These are phyloP conservation scores for Penicillium odoratum DNA, from an alignment of 495 filamentous ascomycete genomes.

Conservation along the genomic window DNA sequence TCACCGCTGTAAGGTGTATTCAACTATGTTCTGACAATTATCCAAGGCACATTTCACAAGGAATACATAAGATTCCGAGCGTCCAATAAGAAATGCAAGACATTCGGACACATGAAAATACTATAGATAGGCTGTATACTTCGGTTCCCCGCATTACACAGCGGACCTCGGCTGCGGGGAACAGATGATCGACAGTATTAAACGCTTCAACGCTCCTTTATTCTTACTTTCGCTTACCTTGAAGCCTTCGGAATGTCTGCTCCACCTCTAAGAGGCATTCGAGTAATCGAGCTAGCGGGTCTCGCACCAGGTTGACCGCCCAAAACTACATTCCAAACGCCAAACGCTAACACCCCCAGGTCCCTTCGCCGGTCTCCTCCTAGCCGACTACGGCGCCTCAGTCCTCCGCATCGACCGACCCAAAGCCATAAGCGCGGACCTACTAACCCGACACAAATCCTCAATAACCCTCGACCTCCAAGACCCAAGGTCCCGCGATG, in stretches of 20 bases:
- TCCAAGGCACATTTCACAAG: background rate
- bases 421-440: slow-evolving; percentile 51
- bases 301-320: slow-evolving; percentile 71
- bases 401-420: slow-evolving; percentile 85
- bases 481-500: slow-evolving; percentile 54
- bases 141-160: slow-evolving; percentile 31
- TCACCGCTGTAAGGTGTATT: too few species aligned
- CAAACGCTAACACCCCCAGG: slow-evolving; percentile 43
- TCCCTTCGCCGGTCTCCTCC: slow-evolving; percentile 85
- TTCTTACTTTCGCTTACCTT: background rate
- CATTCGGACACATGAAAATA: background rate
- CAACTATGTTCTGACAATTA: background rate
- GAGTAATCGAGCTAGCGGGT: slow-evolving; percentile 86
- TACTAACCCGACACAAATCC: slow-evolving; percentile 73
- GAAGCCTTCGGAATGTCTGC: slow-evolving; percentile 19
- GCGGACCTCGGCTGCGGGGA: slow-evolving; percentile 40
- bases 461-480: slow-evolving; percentile 80
- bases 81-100: too few species aligned
- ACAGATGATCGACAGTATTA: slow-evolving; percentile 7
- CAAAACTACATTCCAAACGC: too few species aligned
- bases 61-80: background rate
- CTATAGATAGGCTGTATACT: background rate
- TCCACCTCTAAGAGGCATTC: slow-evolving; percentile 67
- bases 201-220: background rate
- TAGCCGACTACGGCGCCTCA: slow-evolving; percentile 83